Base-by-base conservation (phyloP, 805 yeast species). In the Yueomyces sp. region DNA sequence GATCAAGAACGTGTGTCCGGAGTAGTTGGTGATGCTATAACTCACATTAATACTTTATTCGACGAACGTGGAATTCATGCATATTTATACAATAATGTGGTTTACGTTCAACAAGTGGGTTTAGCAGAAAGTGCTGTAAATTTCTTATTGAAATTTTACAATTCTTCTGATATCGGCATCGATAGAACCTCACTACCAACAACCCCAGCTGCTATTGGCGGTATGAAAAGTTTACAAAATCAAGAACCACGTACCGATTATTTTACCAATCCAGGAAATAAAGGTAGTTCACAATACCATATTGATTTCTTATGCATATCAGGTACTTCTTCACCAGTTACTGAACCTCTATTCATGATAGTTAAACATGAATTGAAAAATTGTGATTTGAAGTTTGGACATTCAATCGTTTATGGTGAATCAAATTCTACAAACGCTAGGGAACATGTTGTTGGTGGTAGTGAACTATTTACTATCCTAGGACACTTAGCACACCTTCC, bases 11-110 rank as follows among this genome's bases (percentile, higher is more conserved):
- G 94, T 52, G 77, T 78, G 42, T 62, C 72, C 31, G 70, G 79
- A 40, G 72, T 80, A 26, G 74, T 85, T 64, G 96, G 96, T 41
- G 96, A 87, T 52, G 73, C 82, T 45, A 79, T 88, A 40, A 79
- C 88, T 28, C 87, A 86, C 59, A 77, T 88, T 44, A 87, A 90
- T 61, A 92, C 81, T 40, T 66, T 81, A 32, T 83, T 76, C 56
- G 71, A 73, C 12, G 74, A 72, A 19, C 72, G 70, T 41, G 76
- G 76, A 36, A 70, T 88, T 19, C 95, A 86, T 62, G 95, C 96
- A 2, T 77, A 81, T 32, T 66, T 84, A 39, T 77, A 82, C 45
- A 73, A 77, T 47, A 75, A 77, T 49, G 74, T 78, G 38, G 79
- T 87, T 5, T 76, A 81, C 40, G 79, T 87, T 12, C 88, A 85